Base-by-base conservation (phyloP, 2,329 filamentous ascomycete species). In the Penicillium concentricum region DNA sequence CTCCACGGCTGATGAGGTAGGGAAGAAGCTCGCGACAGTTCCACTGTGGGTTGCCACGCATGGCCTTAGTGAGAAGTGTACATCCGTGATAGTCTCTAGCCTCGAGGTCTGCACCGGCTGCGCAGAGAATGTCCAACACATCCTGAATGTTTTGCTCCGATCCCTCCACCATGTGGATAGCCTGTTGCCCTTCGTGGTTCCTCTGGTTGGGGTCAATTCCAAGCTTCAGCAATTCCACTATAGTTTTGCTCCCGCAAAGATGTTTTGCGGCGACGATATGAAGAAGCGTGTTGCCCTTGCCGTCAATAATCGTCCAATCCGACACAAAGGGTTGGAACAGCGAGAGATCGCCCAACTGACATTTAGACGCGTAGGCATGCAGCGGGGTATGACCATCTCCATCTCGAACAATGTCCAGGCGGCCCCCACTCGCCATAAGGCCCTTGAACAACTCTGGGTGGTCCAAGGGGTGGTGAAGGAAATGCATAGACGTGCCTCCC, bases 71-170 rank as follows among this genome's bases (percentile, higher is more conserved):
- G 20, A 64, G 51, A 16, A 57, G 44, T 1, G 63, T 66, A 6
- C 49, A 37, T 12, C 61, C 62, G 8, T 47, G 44, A 26, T 61
- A 28, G 41, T 66, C 58, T 38, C 34, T 59, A 2, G 51, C 48
- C 22, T 66, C 59, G 7, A 66, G n/a, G 41, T 66, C 57, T 7
- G 61, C 55, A 26, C 59, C 62, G 12, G 55, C 56, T 34, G 37
- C 56, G 26, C 41, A 53, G 8, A 53, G 42, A 15, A 53, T 46
- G 15, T 53, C 50, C 24, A 53, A 39, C 5, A 15, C 18, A n/a
- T 53, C 42, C 13, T 38, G 10, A 3, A 53, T 4, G 7, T n/a
- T 3, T 16, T 38, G 10, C 10, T n/a, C n/a, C 2, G 12, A 15
- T 0, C 22, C 50, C 12, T 46, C 24, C 1, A 38, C 42, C 50